Percentiles rank a stretch among this genome's conserved stretches.
Evolutionary conservation across 2,329 filamentous ascomycete species (phyloP).

Genomic region (Metarhizium album): DNA sequence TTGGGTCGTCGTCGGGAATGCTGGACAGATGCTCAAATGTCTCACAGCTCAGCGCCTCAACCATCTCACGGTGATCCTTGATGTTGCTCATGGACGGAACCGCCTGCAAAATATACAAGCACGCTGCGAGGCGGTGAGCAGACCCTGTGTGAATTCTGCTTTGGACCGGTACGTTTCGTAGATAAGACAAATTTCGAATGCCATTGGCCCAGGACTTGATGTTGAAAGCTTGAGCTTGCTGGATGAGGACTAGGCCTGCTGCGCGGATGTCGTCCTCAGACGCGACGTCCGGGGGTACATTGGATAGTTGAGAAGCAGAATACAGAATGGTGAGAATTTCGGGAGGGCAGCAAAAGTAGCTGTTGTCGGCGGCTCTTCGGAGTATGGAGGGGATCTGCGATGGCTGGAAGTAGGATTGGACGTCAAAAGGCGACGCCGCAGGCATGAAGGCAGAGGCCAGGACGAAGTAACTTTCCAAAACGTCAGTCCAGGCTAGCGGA

Average conservation of each 20-base stretch:
- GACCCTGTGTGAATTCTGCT: constrained; percentile 30
- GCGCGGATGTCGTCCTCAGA: constrained; percentile 20
- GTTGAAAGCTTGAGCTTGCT: constrained; percentile 28
- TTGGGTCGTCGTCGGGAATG: constrained; percentile 36
- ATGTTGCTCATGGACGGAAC: constrained; percentile 19
- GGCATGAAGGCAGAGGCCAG: constrained; percentile 33
- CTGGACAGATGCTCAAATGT: constrained; percentile 35
- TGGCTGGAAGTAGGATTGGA: constrained; percentile 24
- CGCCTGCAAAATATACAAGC: constrained; percentile 35
- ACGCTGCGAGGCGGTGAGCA: constrained; percentile 32
- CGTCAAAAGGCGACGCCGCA: constrained; percentile 17
- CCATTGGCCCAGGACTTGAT: constrained; percentile 29
- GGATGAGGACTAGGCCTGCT: constrained; percentile 23
- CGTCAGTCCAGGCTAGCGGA: neutral
- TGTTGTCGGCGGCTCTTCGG: constrained; percentile 29
- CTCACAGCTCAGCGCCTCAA: constrained; percentile 29
- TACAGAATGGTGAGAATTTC: constrained; percentile 33
- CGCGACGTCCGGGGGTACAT: constrained; percentile 14
- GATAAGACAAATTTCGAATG: constrained; percentile 22
- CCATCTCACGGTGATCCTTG: constrained; percentile 17
- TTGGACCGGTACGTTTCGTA: constrained; percentile 23
- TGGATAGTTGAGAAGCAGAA: constrained; percentile 29
- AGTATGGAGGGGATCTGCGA: constrained; percentile 27
- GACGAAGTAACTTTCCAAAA: constrained; percentile 30
- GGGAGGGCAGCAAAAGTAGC: constrained; percentile 36